These are phyloP conservation scores for Ilyonectria destructans DNA, from an alignment of 2,329 filamentous ascomycete species.

Conservation along the genomic window DNA sequence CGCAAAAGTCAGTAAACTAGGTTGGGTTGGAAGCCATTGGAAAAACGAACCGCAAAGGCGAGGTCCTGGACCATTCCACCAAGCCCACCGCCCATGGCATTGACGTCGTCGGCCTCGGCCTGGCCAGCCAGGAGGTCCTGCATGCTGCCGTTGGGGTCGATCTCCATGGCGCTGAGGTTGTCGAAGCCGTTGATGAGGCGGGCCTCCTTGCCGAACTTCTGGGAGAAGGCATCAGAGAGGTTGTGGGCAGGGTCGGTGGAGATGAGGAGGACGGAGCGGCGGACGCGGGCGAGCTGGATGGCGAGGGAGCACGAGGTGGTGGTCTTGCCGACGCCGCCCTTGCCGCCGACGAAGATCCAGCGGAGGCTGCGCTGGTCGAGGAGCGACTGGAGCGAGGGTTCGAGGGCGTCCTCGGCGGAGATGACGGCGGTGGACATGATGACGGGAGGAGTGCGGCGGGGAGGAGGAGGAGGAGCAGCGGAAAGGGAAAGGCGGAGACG, in stretches of 20 bases:
- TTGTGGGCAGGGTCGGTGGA: conserved; percentile 99
- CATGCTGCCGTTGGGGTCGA: conserved; percentile 97
- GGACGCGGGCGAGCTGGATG: conserved; percentile 95
- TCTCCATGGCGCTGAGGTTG: conserved; percentile 98
- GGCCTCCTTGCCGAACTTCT: conserved; percentile 99
- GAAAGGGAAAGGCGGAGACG: conserved; percentile 3
- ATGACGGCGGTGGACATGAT: conserved; percentile 60
- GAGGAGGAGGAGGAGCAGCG: background rate
- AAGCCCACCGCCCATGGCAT: conserved; percentile 81
- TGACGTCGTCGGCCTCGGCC: conserved; percentile 77
- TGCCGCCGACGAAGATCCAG: conserved; percentile 99
- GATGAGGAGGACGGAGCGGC: conserved; percentile 96
- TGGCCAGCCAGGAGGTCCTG: conserved; percentile 90
- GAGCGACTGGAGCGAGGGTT: conserved; percentile 94
- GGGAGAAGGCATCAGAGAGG: conserved; percentile 95
- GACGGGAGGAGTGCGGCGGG: conserved; percentile 15
- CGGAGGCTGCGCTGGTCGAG: conserved; percentile 95
- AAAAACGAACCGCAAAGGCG: conserved; percentile 84
- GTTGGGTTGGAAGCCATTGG: background rate
- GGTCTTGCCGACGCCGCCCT: conserved; percentile 98
- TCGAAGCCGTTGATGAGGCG: conserved; percentile 92
- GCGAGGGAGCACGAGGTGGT: conserved; percentile 99
- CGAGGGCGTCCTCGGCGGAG: conserved; percentile 80
- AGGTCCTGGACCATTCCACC: conserved; percentile 99
- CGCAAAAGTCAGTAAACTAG: conserved; percentile 10